Percentiles rank a stretch among this genome's conserved stretches.
phyloP scores from a whole-genome alignment of 257 asterid genomes.

The Solanum medicagineum region DNA sequence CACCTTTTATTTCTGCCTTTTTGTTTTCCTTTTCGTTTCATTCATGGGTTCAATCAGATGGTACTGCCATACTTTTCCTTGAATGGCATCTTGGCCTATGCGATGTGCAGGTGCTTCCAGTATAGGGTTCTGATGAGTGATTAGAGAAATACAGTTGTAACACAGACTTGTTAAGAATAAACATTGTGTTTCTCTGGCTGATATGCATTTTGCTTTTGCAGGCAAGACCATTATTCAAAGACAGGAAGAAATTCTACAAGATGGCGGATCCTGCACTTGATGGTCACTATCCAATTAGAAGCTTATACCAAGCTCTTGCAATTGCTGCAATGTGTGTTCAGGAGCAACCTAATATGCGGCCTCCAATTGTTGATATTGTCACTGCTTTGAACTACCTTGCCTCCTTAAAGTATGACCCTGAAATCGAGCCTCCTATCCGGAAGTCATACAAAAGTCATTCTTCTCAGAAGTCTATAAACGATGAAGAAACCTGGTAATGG shows the following conservation, averaged over 20 bases:
- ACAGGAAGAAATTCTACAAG: slow-evolving; percentile 38
- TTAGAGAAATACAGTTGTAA: not conserved
- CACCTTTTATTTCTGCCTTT: not conserved
- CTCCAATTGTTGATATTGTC: slow-evolving; percentile 39
- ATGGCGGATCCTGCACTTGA: slow-evolving; percentile 60
- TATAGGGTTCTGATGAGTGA: not conserved
- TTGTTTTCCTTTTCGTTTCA: not conserved
- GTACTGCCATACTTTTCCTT: not conserved
- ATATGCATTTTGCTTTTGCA: slow-evolving; percentile 4
- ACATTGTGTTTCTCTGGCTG: not conserved
- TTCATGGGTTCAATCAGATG: not conserved
- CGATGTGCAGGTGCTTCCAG: not conserved
- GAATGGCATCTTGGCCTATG: not conserved
- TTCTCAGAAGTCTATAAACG: slow-evolving; percentile 1
- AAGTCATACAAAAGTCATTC: not conserved
- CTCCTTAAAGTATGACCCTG: slow-evolving; percentile 34
- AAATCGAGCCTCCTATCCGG: not conserved
- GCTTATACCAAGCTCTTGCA: slow-evolving; percentile 60
- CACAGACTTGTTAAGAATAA: not conserved
- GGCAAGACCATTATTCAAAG: slow-evolving; percentile 64
- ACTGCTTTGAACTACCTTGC: slow-evolving; percentile 48
- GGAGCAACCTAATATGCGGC: slow-evolving; percentile 44
- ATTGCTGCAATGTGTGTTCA: slow-evolving; percentile 65
- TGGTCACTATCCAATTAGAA: slow-evolving; percentile 41
- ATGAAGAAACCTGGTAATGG: not conserved